phyloP scores from a whole-genome alignment of 2,329 filamentous ascomycete species.

The Sphaceloma murrayae region DNA sequence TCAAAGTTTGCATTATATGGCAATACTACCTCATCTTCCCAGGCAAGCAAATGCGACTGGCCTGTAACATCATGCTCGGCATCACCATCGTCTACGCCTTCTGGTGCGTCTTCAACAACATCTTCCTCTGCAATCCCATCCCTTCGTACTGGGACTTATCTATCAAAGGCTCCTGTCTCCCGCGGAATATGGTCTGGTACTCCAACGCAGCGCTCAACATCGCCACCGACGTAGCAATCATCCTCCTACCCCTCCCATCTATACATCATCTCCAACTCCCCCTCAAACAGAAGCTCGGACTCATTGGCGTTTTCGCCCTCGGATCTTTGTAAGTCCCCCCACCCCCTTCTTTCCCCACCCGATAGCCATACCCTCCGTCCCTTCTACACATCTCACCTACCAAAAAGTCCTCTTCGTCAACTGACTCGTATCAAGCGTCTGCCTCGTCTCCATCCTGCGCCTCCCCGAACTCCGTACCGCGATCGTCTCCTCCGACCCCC shows the following conservation, averaged over 20 bases:
- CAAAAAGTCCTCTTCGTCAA: not conserved
- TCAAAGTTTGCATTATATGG: not conserved
- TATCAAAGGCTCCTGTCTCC: not conserved
- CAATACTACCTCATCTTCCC: not conserved
- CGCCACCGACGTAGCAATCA: not conserved
- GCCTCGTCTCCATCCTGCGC: constrained; percentile 24
- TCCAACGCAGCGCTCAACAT: not conserved
- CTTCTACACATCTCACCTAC: no score
- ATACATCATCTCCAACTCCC: not conserved
- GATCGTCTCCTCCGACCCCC: constrained; percentile 21
- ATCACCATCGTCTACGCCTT: constrained; percentile 37
- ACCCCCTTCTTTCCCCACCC: no score
- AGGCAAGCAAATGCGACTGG: not conserved
- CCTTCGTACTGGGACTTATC: not conserved
- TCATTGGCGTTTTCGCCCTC: constrained; percentile 7
- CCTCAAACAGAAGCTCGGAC: not conserved
- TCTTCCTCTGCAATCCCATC: constrained; percentile 14
- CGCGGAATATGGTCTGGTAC: not conserved
- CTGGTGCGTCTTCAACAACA: constrained; percentile 22
- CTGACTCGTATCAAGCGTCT: constrained; percentile 15
- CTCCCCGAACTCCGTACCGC: constrained; percentile 23
- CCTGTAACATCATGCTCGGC: not conserved
- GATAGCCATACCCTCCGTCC: no score
- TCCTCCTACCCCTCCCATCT: constrained; percentile 2
- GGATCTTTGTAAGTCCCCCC: not conserved